Evolutionary conservation across 2,329 filamentous ascomycete species (phyloP), one percentile per base, ranked within the genome.

Genomic region (Penicillium sp.): DNA sequence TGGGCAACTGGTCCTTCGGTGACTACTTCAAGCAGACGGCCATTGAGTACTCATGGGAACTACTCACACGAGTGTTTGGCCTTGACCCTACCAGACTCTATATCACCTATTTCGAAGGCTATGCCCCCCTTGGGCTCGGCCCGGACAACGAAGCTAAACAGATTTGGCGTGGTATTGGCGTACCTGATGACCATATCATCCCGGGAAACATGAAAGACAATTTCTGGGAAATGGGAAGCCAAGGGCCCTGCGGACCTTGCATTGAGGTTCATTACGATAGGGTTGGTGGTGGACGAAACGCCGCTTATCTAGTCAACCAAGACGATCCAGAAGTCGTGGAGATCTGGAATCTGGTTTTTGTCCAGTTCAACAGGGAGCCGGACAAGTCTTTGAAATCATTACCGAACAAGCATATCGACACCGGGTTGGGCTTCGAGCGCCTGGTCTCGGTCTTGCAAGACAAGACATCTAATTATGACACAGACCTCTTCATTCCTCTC

Each of bases 151-250:
- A 98, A 75, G 90, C 92, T 46, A 95, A 89, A 76, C 81, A 90
- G 50, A 73, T 95, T 47, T 98, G 93, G 93, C 82, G 80, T 66
- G 79, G 81, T 3, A 87, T 89, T 37, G 93, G 93, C 56, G 91
- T 97, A 42, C 81, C 88, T 2, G 89, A 95, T 53, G 88, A 95
- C 66, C 93, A 96, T 65, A 95, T 98, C 60, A 75, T 98, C 46
- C 87, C 91, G 1, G 93, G 93, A 52, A 87, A 96, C 72, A 95
- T 96, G 89, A 95, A 95, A 76, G 93, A 98, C 75, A 98, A 98
- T 76, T 98, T 98, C 76, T 98, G 93, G 93, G 93, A 97, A 74
- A 98, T 98, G 93, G 93, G 93, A 58, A 93, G 97, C 66, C 89
- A 95, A 69, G 93, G 93, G 25, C 93, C 93, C 47, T 98, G 93